Conservation (phyloP, 78 protist species). For the Chrysochromulina tobinii region DNA sequence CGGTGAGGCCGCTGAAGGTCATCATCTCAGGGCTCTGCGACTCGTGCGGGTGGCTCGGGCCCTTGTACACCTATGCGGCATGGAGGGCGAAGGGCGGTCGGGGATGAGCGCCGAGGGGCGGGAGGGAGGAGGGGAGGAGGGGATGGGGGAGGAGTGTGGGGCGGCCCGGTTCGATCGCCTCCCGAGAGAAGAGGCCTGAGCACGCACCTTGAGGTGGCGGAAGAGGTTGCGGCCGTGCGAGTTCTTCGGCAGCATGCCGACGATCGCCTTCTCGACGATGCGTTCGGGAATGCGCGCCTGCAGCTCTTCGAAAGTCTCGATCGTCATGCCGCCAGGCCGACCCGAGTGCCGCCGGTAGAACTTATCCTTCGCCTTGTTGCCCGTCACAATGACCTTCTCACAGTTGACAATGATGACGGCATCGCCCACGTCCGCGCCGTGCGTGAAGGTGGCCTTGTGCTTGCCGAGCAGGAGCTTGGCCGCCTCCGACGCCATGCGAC, state of each 20-base stretch:
- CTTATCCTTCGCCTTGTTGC: neutral
- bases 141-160: no score
- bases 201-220: constrained; percentile 23
- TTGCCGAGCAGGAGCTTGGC: constrained; percentile 13
- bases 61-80: neutral
- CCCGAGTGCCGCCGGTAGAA: constrained; percentile 7
- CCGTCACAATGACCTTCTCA: neutral
- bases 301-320: neutral
- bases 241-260: constrained; percentile 18
- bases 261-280: neutral
- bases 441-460: constrained; percentile 11
- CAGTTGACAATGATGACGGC: neutral
- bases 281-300: constrained; percentile 22
- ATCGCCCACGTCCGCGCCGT: neutral
- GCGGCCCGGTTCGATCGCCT: no score
- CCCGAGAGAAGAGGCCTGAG: neutral
- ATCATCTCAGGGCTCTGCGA: neutral
- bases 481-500: constrained; percentile 5
- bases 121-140: no score
- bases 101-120: no score
- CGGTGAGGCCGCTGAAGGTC: neutral
- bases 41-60: neutral
- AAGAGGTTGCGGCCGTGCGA: constrained; percentile 1
- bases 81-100: no score
- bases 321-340: constrained; percentile 22